These are phyloP conservation scores for Phytophthora colocasiae DNA, from an alignment of 352 stramenopile species.

Conservation along the genomic window DNA sequence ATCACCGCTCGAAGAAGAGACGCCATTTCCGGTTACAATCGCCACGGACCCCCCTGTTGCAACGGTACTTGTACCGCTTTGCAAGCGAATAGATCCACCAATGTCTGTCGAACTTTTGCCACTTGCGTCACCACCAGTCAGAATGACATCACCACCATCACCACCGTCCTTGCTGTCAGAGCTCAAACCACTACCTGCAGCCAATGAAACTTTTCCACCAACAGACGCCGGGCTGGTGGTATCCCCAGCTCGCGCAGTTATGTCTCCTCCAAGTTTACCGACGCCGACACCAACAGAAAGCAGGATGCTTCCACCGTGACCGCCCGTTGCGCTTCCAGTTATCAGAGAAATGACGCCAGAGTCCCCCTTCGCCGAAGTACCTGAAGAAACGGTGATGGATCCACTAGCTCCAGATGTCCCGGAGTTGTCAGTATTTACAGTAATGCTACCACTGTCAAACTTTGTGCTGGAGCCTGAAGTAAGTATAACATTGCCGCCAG, in stretches of 20 bases:
- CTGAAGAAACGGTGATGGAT: slow-evolving; percentile 69
- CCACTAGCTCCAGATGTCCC: slow-evolving; percentile 82
- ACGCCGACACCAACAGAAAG: slow-evolving; percentile 61
- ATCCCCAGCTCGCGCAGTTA: slow-evolving; percentile 76
- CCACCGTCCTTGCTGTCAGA: slow-evolving; percentile 65
- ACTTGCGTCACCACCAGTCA: slow-evolving; percentile 68
- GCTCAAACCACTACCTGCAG: slow-evolving; percentile 50
- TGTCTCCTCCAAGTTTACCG: slow-evolving; percentile 64
- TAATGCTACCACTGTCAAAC: slow-evolving; percentile 82
- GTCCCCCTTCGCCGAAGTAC: slow-evolving; percentile 56
- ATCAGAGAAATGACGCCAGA: slow-evolving; percentile 73
- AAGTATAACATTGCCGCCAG: slow-evolving; percentile 83
- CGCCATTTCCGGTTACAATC: slow-evolving; percentile 59
- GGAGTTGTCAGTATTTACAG: slow-evolving; percentile 75
- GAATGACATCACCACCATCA: slow-evolving; percentile 68
- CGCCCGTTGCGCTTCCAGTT: slow-evolving; percentile 69
- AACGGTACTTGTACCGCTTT: slow-evolving; percentile 55
- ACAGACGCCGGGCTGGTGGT: slow-evolving; percentile 42
- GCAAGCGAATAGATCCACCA: slow-evolving; percentile 57
- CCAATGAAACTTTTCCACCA: slow-evolving; percentile 60
- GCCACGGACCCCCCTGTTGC: slow-evolving; percentile 64
- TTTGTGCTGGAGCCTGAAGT: slow-evolving; percentile 72
- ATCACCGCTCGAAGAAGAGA: slow-evolving; percentile 68
- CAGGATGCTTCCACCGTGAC: slow-evolving; percentile 72
- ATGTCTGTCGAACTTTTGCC: slow-evolving; percentile 55